Base-by-base conservation (phyloP, 2,329 filamentous ascomycete species). In the Fusarium graminum region DNA sequence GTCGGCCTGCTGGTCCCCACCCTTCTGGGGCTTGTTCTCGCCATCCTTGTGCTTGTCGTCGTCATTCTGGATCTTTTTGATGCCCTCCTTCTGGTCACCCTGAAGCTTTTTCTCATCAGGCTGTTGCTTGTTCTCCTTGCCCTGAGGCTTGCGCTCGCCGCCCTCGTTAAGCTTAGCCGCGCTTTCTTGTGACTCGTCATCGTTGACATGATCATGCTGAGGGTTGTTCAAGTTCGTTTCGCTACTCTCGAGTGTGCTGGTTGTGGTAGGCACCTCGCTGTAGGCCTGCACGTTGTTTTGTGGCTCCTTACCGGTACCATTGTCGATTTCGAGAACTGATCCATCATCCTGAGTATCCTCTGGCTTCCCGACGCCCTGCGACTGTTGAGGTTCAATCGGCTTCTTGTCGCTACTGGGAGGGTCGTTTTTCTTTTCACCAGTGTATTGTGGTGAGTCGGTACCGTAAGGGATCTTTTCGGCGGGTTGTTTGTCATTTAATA, bases 11-110 rank as follows among this genome's bases (percentile, higher is more conserved):
- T 57, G 47, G 11, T 40, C 32, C 32, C 46, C 51, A 25, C 40
- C 26, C 68, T 67, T 53, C 77, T 74, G 59, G 36, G 34, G 11
- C n/a, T 62, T 62, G 17, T 62, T 30, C 26, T 53, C 36, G 32
- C 25, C 36, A 13, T 51, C 26, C 16, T 40, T 22, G 16, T 25
- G 49, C 36, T 52, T 30, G 26, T 74, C 41, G 16, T 54, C 52
- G 12, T 51, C 34, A 16, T 22, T 28, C 29, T 57, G 39, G 13
- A 34, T 17, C 7, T 56, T 51, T 12, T 41, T 34, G 11, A 47
- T 43, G n/a, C 34, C 28, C 2, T 52, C n/a, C 29, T 41, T 32
- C 32, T 49, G 30, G 16, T 49, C 32, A n/a, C 16, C n/a, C 34
- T 36, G 34, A 4, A 36, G 34, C n/a, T 36, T 36, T 16, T 47